Base-by-base conservation (phyloP, 163 green algal genomes). In the Smithsoniella earleae region DNA sequence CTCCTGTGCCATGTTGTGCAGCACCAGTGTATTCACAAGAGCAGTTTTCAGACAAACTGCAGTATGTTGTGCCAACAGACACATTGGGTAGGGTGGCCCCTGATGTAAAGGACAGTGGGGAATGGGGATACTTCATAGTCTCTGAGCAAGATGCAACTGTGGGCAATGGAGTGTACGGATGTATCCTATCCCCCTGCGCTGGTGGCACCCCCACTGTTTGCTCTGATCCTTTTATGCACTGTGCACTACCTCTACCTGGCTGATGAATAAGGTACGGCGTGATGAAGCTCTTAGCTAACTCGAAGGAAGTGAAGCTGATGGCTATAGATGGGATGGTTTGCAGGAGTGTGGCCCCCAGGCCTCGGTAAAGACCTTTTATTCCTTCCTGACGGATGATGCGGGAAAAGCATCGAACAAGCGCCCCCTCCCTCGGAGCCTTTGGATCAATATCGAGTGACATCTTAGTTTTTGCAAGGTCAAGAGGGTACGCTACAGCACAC, bases 401-500 rank as follows among this genome's bases (percentile, higher is more conserved):
- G 2, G 10, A 49, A 31, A 77, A 30, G 52, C 46, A 69, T 30
- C 58, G 31, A 33, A 69, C 3, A 5, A 69, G 18, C n/a, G 58
- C 58, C 18, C 58, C 58, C 27, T 34, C 5, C 3, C 58, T 30
- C 18, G 58, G 58, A 30, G 34, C 20, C n/a, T 38, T 31, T 16
- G 40, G 31, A 22, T 30, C 25, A 36, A 69, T 30, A 33, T 69
- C 34, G n/a, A 30, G 90, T 2, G 93, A 89, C 18, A 96, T 81
- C 45, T 90, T 84, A 10, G 93, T 97, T 36, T 92, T 86, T 20
- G 97, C 81, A 28, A 98, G 83, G 79, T 98, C 93, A 34, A 98
- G 77, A 0, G 93, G 93, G 76, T 98, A 98, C 0, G 93, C 94
- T n/a, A 69, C 58, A 16, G 34, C 25, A 43, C 58, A 69, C 30